Conservation (phyloP, 2,329 filamentous ascomycete genomes). For the Metarhizium rileyi region DNA sequence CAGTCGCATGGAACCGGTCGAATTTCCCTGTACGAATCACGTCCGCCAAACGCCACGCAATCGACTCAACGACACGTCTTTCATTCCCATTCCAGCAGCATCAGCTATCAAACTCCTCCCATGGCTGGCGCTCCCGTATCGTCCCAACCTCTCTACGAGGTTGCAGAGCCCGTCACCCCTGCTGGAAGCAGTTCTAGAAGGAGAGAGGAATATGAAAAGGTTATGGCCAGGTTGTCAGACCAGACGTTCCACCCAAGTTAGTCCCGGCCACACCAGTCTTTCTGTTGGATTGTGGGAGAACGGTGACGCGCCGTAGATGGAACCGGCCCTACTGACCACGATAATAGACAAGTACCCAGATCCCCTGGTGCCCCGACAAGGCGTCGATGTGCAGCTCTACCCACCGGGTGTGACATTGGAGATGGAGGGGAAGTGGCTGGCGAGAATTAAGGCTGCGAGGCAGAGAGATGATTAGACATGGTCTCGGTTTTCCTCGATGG, state of each 20-base stretch:
- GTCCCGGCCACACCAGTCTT: conserved; percentile 8
- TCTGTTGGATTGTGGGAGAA: not conserved
- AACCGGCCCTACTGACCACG: not conserved
- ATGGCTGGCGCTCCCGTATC: conserved; percentile 14
- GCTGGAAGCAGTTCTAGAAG: conserved; percentile 14
- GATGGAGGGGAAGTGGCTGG: conserved; percentile 30
- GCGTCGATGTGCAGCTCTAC: conserved; percentile 21
- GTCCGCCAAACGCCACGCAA: too few species aligned
- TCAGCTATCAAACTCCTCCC: not conserved
- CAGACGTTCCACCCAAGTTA: conserved; percentile 37
- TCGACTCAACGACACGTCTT: too few species aligned
- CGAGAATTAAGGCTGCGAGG: conserved; percentile 15
- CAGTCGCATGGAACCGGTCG: too few species aligned
- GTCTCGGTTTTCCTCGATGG: not conserved
- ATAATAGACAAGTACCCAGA: conserved; percentile 32
- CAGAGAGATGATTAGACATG: not conserved
- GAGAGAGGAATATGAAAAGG: conserved; percentile 28
- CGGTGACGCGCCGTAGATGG: not conserved
- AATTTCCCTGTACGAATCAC: too few species aligned
- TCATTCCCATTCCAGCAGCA: not conserved
- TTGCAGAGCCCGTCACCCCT: conserved; percentile 10
- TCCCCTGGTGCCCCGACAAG: conserved; percentile 31
- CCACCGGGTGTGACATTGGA: conserved; percentile 30
- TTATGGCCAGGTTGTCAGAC: conserved; percentile 31
- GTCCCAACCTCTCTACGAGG: conserved; percentile 13